Percentiles rank a stretch among this genome's conserved stretches.
phyloP scores from a whole-genome alignment of 192 early-diverging fungal species.

The Dissophora ornata region DNA sequence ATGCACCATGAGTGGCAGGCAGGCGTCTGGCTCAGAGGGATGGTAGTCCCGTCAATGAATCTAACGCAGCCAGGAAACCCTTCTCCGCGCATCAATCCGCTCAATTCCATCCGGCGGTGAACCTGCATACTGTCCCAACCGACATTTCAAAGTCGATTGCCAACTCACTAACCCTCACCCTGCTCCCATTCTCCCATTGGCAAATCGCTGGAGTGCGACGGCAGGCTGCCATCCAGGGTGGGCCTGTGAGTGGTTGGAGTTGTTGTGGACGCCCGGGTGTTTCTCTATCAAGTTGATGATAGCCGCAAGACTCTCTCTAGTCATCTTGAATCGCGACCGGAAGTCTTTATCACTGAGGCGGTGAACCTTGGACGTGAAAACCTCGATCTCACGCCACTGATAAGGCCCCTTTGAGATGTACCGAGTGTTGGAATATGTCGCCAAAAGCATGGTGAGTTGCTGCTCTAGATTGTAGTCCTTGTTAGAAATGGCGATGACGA shows the following conservation, averaged over 20 bases:
- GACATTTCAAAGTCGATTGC: background rate
- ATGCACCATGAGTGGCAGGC: background rate
- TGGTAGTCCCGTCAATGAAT: slow-evolving; percentile 10
- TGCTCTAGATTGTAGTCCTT: too few species aligned
- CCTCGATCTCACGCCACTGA: too few species aligned
- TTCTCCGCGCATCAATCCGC: slow-evolving; percentile 1
- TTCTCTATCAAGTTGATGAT: background rate
- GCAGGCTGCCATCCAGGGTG: slow-evolving; percentile 13
- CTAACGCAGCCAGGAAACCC: slow-evolving; percentile 11
- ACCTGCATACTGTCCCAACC: background rate
- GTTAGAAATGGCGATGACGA: too few species aligned
- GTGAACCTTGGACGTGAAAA: too few species aligned
- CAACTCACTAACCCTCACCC: background rate
- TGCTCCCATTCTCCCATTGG: slow-evolving; percentile 1
- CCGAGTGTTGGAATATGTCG: too few species aligned
- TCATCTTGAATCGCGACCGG: background rate
- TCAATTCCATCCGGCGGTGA: too few species aligned
- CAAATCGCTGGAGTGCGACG: slow-evolving; percentile 2
- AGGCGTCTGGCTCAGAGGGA: background rate
- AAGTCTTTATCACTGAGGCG: background rate
- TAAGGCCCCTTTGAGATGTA: too few species aligned
- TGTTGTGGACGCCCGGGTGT: background rate
- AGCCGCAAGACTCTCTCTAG: background rate
- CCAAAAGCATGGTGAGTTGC: too few species aligned
- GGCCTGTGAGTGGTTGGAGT: background rate